Evolutionary conservation across 495 filamentous ascomycete species (phyloP).

Genomic region (Aspergillus homomorphus): DNA sequence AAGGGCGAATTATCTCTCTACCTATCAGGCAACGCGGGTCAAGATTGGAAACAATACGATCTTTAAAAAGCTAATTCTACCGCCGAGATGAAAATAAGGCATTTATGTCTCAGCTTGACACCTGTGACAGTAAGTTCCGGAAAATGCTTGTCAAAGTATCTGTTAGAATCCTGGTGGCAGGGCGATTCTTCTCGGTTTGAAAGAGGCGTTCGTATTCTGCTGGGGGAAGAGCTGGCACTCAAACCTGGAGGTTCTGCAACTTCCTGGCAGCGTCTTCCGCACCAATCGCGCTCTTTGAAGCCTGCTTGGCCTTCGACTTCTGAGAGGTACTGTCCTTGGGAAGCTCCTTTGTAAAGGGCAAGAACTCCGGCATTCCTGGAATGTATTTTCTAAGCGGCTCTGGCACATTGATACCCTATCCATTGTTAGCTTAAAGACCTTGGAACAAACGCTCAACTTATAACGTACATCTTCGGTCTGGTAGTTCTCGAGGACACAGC

Average conservation of each 20-base stretch:
- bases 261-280: conserved; percentile 39
- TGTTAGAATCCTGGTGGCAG: too few relatives aligned
- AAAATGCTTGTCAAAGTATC: too few relatives aligned
- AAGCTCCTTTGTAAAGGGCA: conserved; percentile 81
- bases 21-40: too few relatives aligned
- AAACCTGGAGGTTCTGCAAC: conserved; percentile 41
- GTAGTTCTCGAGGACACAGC: conserved; percentile 95
- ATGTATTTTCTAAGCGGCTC: conserved; percentile 89
- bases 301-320: conserved; percentile 50
- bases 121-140: too few relatives aligned
- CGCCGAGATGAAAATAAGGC: too few relatives aligned
- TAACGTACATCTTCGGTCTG: conserved; percentile 75
- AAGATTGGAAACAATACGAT: too few relatives aligned
- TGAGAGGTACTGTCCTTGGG: conserved; percentile 68
- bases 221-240: too few relatives aligned
- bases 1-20: too few relatives aligned
- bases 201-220: too few relatives aligned
- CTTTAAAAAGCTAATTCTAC: too few relatives aligned
- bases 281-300: conserved; percentile 13
- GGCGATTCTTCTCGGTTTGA: too few relatives aligned
- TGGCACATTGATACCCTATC: conserved; percentile 77
- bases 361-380: conserved; percentile 80
- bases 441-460: neutral
- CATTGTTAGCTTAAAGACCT: conserved; percentile 6
- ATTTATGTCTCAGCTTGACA: too few relatives aligned